Evolutionary conservation across 1,139 yeast species (phyloP), one percentile per base, ranked within the genome.

Genomic region (Lodderomyces beijingensis): DNA sequence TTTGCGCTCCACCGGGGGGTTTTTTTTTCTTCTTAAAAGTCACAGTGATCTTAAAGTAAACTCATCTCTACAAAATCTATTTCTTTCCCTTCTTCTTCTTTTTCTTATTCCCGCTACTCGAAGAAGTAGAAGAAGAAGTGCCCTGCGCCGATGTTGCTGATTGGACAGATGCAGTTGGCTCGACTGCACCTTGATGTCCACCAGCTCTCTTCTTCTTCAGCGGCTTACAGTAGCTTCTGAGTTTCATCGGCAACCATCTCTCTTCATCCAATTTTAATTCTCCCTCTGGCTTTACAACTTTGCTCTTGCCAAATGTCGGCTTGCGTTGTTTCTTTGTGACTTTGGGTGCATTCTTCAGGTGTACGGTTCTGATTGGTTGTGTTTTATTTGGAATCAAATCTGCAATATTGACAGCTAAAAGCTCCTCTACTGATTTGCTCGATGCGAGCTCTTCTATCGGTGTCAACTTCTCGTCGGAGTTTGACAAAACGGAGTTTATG

Each of bases 211-310:
- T 69, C 57, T 73, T 79, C 53, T 77, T 79, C 49, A 83, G 80
- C 13, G 94, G 87, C 55, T 77, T 85, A 62, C 84, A 88, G 46
- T 80, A 78, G 5, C 88, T 75, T 56, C 97, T 75, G 53, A 88
- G 91, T 50, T 79, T 81, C 70, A 84, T 51, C 19, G 96, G 95
- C 34, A 88, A 60, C 97, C 97, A 89, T 61, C 96, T 78, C 55
- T 89, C 96, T 21, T 50, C 50, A 41, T 69, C 74, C 33, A 66
- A 48, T 12, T 35, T 44, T 22, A 61, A 49, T 28, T 62, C 59
- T 6, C 50, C 52, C 18, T 48, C 55, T 4, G 64, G 58, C 37
- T 59, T 57, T 29, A 62, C 28, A 2, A 56, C 51, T 46, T 66
- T 73, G 45, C 49, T 47, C 18, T 62, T 42, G 26, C 71, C 63